Base-by-base conservation (phyloP, 2,329 filamentous ascomycete species). In the Septoria petroselini region DNA sequence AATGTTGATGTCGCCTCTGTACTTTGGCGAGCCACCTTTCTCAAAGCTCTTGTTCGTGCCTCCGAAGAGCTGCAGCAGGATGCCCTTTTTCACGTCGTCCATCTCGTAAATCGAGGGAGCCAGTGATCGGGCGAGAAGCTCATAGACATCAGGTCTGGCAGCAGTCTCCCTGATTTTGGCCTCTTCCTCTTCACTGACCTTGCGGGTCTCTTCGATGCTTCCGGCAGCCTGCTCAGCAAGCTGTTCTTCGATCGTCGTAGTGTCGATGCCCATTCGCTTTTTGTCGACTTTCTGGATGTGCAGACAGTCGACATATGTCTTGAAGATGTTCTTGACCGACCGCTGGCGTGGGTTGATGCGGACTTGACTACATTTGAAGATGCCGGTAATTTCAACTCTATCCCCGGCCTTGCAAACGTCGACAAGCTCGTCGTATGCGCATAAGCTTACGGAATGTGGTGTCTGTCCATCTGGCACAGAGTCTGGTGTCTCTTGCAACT, bases 61-160 rank as follows among this genome's bases (percentile, higher is more conserved):
- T 30, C 93, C 91, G 67, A 98, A 98, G 33, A 98, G 81, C 65
- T 98, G 93, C 3, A 98, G 82, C 8, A 98, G 76, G 54, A 98
- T 96, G 8, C 93, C 93, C 73, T 98, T 98, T 77, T 98, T 98
- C 40, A 97, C 90, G 64, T 98, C 93, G 60, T 98, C 93, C 84
- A 95, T 87, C 71, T 98, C 93, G 73, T 94, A 96, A 64, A 98
- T 86, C 52, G 91, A 96, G 11, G 93, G 93, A 2, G 93, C 93
- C 21, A 98, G 76, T 1, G 91, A 97, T 30, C 91, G 83, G 14
- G 93, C 81, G 3, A 98, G 81, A 18, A 98, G 80, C 17, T 98
- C 91, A 68, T 98, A 98, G 46, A 98, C 84, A 68, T 98, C 93
- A 1, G 84, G 76, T 45, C 93, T 83, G 25, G 81, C 78, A 8